Evolutionary conservation across 192 early-diverging fungal species (phyloP).

Genomic region (Dispira simplex): DNA sequence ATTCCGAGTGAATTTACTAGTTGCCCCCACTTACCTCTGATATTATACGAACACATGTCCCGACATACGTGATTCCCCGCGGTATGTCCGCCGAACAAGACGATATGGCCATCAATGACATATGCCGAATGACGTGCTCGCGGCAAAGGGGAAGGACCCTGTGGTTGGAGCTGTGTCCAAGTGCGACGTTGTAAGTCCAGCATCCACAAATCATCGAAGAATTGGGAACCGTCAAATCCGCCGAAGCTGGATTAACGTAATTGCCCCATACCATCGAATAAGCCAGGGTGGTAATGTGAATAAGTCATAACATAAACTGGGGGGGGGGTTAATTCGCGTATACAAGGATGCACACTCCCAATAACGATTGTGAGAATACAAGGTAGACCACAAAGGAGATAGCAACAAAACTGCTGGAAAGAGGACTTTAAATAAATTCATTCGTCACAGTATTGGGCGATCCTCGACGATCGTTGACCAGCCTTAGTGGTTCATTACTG

Average conservation of each 20-base stretch:
- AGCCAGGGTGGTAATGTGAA: not conserved
- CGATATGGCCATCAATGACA: conserved; percentile 30
- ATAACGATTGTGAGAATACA: not conserved
- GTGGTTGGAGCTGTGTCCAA: conserved; percentile 24
- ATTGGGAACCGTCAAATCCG: conserved; percentile 25
- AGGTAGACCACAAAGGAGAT: not conserved
- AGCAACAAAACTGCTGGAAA: not conserved
- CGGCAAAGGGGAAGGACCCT: conserved; percentile 25
- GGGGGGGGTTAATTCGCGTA: not conserved
- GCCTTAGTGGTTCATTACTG: no score
- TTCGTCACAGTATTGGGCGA: no score
- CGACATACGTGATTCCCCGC: conserved; percentile 19
- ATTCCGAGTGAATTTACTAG: not conserved
- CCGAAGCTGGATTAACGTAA: conserved; percentile 26
- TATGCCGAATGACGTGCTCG: conserved; percentile 29
- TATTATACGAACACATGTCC: conserved; percentile 32
- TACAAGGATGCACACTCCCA: not conserved
- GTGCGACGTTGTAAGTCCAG: conserved; percentile 17
- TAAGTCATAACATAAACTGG: not conserved
- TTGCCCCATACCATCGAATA: not conserved
- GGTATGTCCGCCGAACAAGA: conserved; percentile 29
- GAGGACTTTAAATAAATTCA: not conserved
- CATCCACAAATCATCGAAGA: conserved; percentile 32
- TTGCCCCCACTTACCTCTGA: conserved; percentile 12
- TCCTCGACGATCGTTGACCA: no score